phyloP scores from a whole-genome alignment of 352 stramenopile genomes.

The Pythium phragmiticola region DNA sequence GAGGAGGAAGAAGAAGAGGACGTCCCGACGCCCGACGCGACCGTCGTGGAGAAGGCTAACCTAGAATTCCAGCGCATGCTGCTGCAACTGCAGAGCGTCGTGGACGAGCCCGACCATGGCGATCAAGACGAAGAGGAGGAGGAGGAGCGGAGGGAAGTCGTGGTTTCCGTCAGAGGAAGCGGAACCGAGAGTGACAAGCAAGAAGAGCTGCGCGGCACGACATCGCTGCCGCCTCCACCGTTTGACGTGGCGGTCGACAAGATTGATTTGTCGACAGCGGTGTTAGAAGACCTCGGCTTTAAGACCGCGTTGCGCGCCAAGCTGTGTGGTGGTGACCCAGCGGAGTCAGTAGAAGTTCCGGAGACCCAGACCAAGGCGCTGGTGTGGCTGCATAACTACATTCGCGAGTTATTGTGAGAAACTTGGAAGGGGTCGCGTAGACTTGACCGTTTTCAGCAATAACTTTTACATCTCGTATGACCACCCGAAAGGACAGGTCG shows the following conservation, averaged over 20 bases:
- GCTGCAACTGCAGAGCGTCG: slow-evolving; percentile 63
- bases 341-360: not conserved
- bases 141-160: not conserved
- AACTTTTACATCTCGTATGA: too few relatives aligned
- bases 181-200: not conserved
- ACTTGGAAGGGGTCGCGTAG: not conserved
- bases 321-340: slow-evolving; percentile 8
- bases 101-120: slow-evolving; percentile 36
- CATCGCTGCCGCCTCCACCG: slow-evolving; percentile 33
- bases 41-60: slow-evolving; percentile 30
- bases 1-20: slow-evolving; percentile 25
- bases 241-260: slow-evolving; percentile 3
- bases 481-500: too few relatives aligned
- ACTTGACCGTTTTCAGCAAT: too few relatives aligned
- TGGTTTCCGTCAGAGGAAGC: not conserved
- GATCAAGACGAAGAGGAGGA: slow-evolving; percentile 26
- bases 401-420: slow-evolving; percentile 11
- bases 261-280: not conserved
- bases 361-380: not conserved
- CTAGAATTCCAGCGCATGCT: slow-evolving; percentile 80
- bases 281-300: slow-evolving; percentile 47
- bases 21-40: slow-evolving; percentile 19
- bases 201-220: slow-evolving; percentile 11
- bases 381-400: slow-evolving; percentile 19
- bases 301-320: slow-evolving; percentile 34